Percentiles rank a stretch among this genome's conserved stretches.
These are phyloP conservation scores for Kuraishia piskuri DNA, from an alignment of 805 yeast genomes.

Conservation along the genomic window DNA sequence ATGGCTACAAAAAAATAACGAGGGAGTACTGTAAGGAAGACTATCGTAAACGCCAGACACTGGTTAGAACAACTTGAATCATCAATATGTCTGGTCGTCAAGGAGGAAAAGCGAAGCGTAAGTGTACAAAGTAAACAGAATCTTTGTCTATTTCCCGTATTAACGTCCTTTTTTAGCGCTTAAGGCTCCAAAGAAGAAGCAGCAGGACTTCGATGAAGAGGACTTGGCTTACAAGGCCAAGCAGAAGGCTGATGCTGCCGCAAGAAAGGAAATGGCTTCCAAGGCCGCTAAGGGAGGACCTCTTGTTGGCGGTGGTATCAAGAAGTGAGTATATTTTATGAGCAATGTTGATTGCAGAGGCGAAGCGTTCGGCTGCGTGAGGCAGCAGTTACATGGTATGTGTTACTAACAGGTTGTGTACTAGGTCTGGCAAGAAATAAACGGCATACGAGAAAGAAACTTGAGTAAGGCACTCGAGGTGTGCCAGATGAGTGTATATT, in stretches of 20 bases:
- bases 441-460: neutral
- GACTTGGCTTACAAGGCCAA: conserved; percentile 86
- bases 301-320: conserved; percentile 88
- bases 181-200: conserved; percentile 76
- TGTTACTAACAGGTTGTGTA: neutral
- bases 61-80: too few species aligned
- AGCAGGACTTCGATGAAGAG: conserved; percentile 74
- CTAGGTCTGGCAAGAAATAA: conserved; percentile 4
- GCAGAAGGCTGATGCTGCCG: conserved; percentile 92
- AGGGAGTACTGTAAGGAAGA: too few species aligned
- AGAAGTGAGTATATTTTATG: conserved; percentile 50
- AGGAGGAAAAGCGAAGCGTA: conserved; percentile 93
- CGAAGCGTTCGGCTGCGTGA: neutral
- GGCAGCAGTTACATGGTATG: neutral
- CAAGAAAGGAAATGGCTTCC: conserved; percentile 82
- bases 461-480: too few species aligned
- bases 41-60: too few species aligned
- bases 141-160: neutral
- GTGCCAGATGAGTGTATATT: neutral
- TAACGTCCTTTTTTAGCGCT: conserved; percentile 29
- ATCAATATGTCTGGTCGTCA: conserved; percentile 27
- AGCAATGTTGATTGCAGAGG: neutral
- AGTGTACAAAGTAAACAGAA: conserved; percentile 15
- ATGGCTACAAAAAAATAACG: too few species aligned
- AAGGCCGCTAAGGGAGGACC: conserved; percentile 90